These are phyloP conservation scores for Moesziomyces aphidis DNA, from an alignment of 1,284 basidiomycete genomes.

Conservation along the genomic window DNA sequence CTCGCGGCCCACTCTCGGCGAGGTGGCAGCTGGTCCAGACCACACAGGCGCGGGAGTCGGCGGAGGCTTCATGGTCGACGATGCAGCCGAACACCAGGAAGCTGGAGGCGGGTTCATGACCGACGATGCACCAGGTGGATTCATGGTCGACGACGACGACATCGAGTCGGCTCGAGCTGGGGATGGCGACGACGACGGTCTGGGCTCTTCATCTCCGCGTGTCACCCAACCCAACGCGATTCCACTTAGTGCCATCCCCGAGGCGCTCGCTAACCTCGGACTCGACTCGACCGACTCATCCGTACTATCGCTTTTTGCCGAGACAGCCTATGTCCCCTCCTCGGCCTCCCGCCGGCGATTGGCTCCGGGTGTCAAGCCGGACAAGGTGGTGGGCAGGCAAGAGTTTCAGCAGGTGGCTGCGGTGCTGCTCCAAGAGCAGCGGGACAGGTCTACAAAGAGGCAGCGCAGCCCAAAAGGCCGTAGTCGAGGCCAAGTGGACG, in stretches of 20 bases:
- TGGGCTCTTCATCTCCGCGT: slow-evolving; percentile 1
- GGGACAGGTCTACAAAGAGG: not conserved
- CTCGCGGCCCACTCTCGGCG: slow-evolving; percentile 9
- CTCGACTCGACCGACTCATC: slow-evolving; percentile 36
- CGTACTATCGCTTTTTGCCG: slow-evolving; percentile 43
- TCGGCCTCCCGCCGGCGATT: slow-evolving; percentile 19
- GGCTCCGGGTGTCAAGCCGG: slow-evolving; percentile 12
- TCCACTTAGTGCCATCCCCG: slow-evolving; percentile 46
- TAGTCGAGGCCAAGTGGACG: slow-evolving; percentile 7
- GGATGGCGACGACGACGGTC: not conserved
- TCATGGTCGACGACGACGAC: slow-evolving; percentile 4
- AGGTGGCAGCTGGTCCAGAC: not conserved
- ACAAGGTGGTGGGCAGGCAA: slow-evolving; percentile 49
- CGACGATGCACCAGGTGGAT: slow-evolving; percentile 6
- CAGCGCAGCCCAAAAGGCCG: not conserved
- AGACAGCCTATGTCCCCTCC: slow-evolving; percentile 36
- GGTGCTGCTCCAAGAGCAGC: slow-evolving; percentile 29
- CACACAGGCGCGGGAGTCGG: slow-evolving; percentile 24
- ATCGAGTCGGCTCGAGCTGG: not conserved
- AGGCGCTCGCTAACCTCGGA: slow-evolving; percentile 50
- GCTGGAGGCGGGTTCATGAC: slow-evolving; percentile 16
- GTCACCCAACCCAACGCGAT: slow-evolving; percentile 21
- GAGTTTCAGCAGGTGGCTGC: slow-evolving; percentile 51
- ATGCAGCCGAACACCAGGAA: not conserved
- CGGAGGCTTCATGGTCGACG: slow-evolving; percentile 30